Evolutionary conservation across 2,329 filamentous ascomycete genomes (phyloP).

Genomic region (Ceratocystis huliohia): DNA sequence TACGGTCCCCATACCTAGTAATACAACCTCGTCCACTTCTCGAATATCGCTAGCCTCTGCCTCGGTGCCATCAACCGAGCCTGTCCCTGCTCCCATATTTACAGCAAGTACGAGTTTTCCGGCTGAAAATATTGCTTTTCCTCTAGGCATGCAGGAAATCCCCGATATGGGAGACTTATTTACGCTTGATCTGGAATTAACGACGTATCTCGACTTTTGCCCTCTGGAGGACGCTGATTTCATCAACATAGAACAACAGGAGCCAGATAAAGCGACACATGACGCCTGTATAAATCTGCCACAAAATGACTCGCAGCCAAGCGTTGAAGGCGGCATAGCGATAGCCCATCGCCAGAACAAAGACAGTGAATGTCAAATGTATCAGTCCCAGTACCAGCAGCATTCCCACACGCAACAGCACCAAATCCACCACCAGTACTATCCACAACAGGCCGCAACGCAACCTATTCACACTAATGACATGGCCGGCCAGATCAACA

Average conservation of each 20-base stretch:
- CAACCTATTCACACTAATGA: background rate
- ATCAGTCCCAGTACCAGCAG: background rate
- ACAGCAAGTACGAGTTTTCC: background rate
- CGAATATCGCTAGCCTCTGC: background rate
- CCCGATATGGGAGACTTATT: background rate
- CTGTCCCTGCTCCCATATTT: background rate
- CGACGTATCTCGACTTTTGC: conserved; percentile 3
- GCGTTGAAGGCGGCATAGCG: background rate
- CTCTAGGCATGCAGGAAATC: background rate
- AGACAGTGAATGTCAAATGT: background rate
- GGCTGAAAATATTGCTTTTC: no score
- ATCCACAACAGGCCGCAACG: background rate
- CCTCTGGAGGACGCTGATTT: background rate
- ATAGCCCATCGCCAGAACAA: conserved; percentile 4
- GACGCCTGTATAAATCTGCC: background rate
- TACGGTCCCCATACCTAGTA: background rate
- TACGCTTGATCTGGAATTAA: background rate
- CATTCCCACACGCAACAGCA: background rate
- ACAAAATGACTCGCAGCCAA: background rate
- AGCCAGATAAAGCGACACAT: background rate
- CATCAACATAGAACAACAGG: background rate
- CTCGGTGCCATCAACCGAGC: background rate
- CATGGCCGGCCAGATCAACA: background rate
- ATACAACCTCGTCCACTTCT: background rate
- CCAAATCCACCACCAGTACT: background rate